phyloP scores from a whole-genome alignment of 257 asterid species.

The Scutellaria barbata region DNA sequence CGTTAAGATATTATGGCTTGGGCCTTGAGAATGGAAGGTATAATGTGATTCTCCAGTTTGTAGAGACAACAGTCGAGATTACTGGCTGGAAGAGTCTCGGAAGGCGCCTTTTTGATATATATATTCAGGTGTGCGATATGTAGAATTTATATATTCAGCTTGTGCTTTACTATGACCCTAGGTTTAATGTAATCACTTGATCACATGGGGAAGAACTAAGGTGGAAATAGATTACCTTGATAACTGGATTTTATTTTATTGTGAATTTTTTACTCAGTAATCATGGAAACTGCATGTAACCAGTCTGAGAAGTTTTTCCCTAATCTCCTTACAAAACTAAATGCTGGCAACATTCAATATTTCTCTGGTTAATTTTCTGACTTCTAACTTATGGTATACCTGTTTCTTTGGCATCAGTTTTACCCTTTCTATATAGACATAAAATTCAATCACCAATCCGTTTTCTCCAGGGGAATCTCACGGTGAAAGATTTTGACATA shows the following conservation, averaged over 20 bases:
- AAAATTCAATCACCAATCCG: background rate
- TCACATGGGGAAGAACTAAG: background rate
- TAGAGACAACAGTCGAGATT: constrained; percentile 49
- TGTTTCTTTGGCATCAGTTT: constrained; percentile 4
- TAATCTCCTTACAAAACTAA: background rate
- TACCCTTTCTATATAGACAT: constrained; percentile 10
- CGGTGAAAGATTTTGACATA: constrained; percentile 66
- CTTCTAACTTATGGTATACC: background rate
- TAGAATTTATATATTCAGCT: background rate
- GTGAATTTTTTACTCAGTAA: background rate
- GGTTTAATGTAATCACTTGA: background rate
- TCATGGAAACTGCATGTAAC: background rate
- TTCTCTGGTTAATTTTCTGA: background rate
- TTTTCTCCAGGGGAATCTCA: constrained; percentile 58
- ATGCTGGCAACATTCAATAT: background rate
- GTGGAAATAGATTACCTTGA: background rate
- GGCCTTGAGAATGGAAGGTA: constrained; percentile 85
- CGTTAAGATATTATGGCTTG: constrained; percentile 81
- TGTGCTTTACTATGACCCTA: background rate
- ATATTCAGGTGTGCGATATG: constrained; percentile 64
- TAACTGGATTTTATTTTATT: background rate
- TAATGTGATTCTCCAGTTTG: constrained; percentile 70
- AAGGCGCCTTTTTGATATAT: constrained; percentile 78
- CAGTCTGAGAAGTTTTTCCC: background rate
- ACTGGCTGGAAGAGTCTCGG: constrained; percentile 68